Percentiles rank a stretch among this genome's conserved stretches.
Conservation (phyloP, 2,329 filamentous ascomycete genomes). For the Acrodontium crateriforme region DNA sequence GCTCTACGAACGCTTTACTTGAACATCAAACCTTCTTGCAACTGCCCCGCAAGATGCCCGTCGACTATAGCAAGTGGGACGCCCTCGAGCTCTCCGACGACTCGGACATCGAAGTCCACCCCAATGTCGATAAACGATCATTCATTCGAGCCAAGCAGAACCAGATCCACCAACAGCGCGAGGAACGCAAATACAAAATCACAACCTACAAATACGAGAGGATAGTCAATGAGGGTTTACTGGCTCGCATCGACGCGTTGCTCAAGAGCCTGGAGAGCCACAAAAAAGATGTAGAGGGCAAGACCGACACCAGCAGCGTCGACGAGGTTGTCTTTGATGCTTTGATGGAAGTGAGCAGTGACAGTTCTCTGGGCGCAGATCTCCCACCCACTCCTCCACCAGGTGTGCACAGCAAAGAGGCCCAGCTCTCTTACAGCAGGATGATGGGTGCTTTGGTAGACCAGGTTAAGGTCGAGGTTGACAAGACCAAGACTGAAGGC, state of each 20-base stretch:
- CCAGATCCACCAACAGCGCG: slow-evolving; percentile 86
- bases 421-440: slow-evolving; percentile 69
- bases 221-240: slow-evolving; percentile 80
- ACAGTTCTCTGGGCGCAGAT: slow-evolving; percentile 55
- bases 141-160: slow-evolving; percentile 98
- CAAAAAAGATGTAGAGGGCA: slow-evolving; percentile 44
- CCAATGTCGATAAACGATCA: slow-evolving; percentile 95
- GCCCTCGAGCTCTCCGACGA: slow-evolving; percentile 94
- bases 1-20: no score
- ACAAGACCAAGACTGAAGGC: slow-evolving; percentile 50
- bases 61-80: slow-evolving; percentile 68
- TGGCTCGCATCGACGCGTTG: slow-evolving; percentile 68
- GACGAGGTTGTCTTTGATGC: slow-evolving; percentile 80
- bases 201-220: slow-evolving; percentile 85
- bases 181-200: slow-evolving; percentile 76
- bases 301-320: slow-evolving; percentile 44
- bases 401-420: slow-evolving; percentile 60
- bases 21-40: no score
- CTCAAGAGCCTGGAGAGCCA: slow-evolving; percentile 62
- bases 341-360: slow-evolving; percentile 59
- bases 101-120: slow-evolving; percentile 94
- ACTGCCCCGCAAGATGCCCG: slow-evolving; percentile 30
- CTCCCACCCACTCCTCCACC: slow-evolving; percentile 64
- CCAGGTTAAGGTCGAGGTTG: slow-evolving; percentile 75
- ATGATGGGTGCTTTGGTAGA: slow-evolving; percentile 98